phyloP scores from a whole-genome alignment of 75 land plant species.

The Selaginella moellendorffii region DNA sequence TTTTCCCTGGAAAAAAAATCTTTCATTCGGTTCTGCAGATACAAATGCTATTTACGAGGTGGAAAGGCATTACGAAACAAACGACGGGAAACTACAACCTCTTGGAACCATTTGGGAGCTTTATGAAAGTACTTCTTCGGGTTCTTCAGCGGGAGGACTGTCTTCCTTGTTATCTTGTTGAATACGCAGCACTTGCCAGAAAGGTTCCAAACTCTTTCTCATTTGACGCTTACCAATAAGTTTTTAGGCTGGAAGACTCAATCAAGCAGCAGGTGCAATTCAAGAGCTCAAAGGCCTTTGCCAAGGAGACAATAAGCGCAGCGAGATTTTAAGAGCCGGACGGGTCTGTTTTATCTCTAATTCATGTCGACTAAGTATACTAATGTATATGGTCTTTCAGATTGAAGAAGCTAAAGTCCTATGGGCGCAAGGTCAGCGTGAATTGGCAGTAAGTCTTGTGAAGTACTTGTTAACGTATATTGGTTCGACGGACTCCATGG shows the following conservation, averaged over 20 bases:
- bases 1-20: constrained; percentile 63
- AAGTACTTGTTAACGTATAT: constrained; percentile 45
- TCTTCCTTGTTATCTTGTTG: not conserved
- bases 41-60: no score
- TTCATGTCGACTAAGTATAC: not conserved
- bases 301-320: constrained; percentile 2
- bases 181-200: constrained; percentile 51
- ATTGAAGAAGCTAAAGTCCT: constrained; percentile 93
- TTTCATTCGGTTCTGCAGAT: constrained; percentile 2
- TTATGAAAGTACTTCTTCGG: not conserved
- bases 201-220: constrained; percentile 36
- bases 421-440: constrained; percentile 73
- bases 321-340: constrained; percentile 11
- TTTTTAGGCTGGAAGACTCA: constrained; percentile 57
- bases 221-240: no score
- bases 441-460: constrained; percentile 75
- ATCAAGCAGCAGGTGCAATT: constrained; percentile 63
- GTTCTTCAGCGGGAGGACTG: not conserved
- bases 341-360: constrained; percentile 10
- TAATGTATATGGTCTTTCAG: constrained; percentile 33
- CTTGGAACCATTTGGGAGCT: not conserved
- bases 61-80: not conserved
- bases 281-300: constrained; percentile 66
- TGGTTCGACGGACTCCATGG: constrained; percentile 27
- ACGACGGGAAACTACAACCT: not conserved